Conservation (phyloP, 345 rosid genomes). For the Eucalyptus marginata region DNA sequence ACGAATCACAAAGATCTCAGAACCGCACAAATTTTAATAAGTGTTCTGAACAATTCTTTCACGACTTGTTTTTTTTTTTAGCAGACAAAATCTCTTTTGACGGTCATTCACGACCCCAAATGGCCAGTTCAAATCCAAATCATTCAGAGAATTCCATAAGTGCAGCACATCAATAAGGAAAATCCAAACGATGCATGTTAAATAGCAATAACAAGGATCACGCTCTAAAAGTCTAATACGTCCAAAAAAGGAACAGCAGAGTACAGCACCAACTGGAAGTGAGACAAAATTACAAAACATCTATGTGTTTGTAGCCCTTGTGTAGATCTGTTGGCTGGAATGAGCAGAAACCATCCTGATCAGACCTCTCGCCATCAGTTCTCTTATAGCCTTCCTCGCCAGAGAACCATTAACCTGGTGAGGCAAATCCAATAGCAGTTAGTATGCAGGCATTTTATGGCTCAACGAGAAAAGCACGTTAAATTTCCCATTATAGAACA, state of each 20-base stretch:
- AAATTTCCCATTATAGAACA: not conserved
- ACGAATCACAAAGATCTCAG: not conserved
- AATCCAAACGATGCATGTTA: not conserved
- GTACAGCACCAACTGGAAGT: not conserved
- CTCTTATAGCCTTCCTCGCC: constrained; percentile 68
- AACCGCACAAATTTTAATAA: not conserved
- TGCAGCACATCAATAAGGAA: not conserved
- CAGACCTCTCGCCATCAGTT: constrained; percentile 71
- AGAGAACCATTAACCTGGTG: constrained; percentile 69
- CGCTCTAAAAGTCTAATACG: not conserved
- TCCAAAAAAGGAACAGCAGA: not conserved
- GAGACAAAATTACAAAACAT: not conserved
- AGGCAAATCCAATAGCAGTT: not conserved
- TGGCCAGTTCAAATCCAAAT: not conserved
- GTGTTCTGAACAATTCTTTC: not conserved
- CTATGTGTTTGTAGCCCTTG: constrained; percentile 71
- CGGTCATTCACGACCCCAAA: not conserved
- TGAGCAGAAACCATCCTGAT: constrained; percentile 74
- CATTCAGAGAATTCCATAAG: not conserved
- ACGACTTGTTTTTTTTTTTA: not conserved
- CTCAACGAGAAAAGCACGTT: not conserved
- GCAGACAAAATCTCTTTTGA: not conserved
- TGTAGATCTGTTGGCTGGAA: constrained; percentile 83
- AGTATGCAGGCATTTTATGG: not conserved
- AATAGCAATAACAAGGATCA: not conserved